Base-by-base conservation (phyloP, 257 asterid species). In the Nicotiana obtusifolia region DNA sequence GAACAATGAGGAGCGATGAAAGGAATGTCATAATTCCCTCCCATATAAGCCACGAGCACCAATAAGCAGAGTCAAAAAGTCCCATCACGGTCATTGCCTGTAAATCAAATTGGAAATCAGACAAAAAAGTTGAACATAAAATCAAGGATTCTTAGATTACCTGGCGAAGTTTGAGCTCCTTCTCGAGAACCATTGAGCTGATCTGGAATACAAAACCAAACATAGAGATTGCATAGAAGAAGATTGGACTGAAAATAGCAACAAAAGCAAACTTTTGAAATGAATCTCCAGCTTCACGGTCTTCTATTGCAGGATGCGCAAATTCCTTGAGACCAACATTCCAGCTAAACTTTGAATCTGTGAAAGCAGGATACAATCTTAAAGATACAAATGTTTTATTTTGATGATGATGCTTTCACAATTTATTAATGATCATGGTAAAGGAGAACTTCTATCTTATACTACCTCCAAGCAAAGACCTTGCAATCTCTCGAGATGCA, bases 141-240 rank as follows among this genome's bases (percentile, higher is more conserved):
- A 66, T 67, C 20, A 61, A 26, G 33, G 35, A 33, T n/a, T 75
- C 62, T 75, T n/a, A 24, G 30, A 20, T 52, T 83, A 88, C 90
- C 85, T 88, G 91, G 7, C 91, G 90, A 86, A 85, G 89, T 85
- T 83, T 88, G 60, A 85, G 91, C 66, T 89, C 91, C 84, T 88
- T 89, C 85, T 89, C 91, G 1, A 41, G 78, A 81, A 87, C 88
- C 68, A 89, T 61, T 54, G 84, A 75, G 65, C 83, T 85, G 66
- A 87, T 80, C 86, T 85, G 88, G 54, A 86, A 80, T 37, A 77
- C 75, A 16, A 87, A 89, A 28, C 87, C 86, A 61, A 89, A 87
- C 89, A 89, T 87, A 13, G 85, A 77, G 75, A 80, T n/a, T 28
- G 87, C 84, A 54, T 81, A 62, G 80, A 81, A 84, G 77, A 87